These are phyloP conservation scores for Tagetes erecta DNA, from an alignment of 129 eudicot genomes.

Conservation along the genomic window DNA sequence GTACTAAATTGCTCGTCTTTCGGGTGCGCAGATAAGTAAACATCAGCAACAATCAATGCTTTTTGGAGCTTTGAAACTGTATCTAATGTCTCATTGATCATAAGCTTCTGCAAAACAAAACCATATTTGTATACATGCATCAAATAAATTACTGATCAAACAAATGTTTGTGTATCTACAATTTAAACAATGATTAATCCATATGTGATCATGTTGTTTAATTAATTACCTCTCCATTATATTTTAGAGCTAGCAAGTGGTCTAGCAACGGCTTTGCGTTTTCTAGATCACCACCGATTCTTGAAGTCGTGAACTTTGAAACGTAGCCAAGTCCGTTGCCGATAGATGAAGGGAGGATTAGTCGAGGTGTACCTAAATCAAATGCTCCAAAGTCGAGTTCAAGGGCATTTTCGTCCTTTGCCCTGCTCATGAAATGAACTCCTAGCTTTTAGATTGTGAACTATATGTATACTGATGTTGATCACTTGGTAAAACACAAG, in stretches of 20 bases:
- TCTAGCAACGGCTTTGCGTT: constrained; percentile 69
- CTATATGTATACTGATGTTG: neutral
- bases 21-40: constrained; percentile 62
- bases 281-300: constrained; percentile 51
- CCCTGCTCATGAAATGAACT: constrained; percentile 47
- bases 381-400: constrained; percentile 90
- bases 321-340: constrained; percentile 73
- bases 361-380: constrained; percentile 49
- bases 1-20: constrained; percentile 57
- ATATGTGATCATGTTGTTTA: neutral
- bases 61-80: constrained; percentile 64
- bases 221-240: constrained; percentile 66
- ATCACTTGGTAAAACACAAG: neutral
- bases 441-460: constrained; percentile 1
- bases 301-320: constrained; percentile 64
- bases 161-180: too few relatives aligned
- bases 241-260: constrained; percentile 64
- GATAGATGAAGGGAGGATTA: constrained; percentile 72
- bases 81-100: constrained; percentile 74
- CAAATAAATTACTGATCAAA: too few relatives aligned
- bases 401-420: constrained; percentile 69
- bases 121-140: neutral
- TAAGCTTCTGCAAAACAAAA: constrained; percentile 63
- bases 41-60: constrained; percentile 73
- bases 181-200: neutral